Evolutionary conservation across 441 rosid species (phyloP).

Genomic region (Brassica balearica): DNA sequence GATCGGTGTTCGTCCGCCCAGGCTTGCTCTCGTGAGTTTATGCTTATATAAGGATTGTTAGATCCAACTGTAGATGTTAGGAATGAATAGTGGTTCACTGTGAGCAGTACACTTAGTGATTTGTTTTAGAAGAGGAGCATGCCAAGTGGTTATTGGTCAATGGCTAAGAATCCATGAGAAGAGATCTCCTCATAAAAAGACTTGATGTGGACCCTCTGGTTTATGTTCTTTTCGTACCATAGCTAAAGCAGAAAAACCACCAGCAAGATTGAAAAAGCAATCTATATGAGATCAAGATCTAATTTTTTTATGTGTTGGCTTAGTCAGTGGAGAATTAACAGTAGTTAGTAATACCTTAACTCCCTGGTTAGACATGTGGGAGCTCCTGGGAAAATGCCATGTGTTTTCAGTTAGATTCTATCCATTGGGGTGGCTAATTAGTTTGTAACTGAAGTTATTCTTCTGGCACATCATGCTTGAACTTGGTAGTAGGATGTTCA

Average conservation of each 20-base stretch:
- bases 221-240: conserved; percentile 17
- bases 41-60: conserved; percentile 13
- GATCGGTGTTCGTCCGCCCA: conserved; percentile 86
- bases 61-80: conserved; percentile 27
- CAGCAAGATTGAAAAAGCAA: conserved; percentile 21
- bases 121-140: conserved; percentile 27
- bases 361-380: conserved; percentile 13
- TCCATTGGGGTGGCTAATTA: not conserved
- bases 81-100: conserved; percentile 10
- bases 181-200: conserved; percentile 7
- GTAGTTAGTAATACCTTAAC: conserved; percentile 20
- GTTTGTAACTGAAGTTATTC: conserved; percentile 6
- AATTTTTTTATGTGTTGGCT: not conserved
- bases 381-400: conserved; percentile 11
- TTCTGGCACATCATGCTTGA: conserved; percentile 19
- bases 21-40: conserved; percentile 84
- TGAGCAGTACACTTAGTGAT: conserved; percentile 4
- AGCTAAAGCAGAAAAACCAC: conserved; percentile 27
- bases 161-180: conserved; percentile 20
- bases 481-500: conserved; percentile 16
- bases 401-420: conserved; percentile 29
- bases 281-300: conserved; percentile 5
- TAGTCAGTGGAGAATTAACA: conserved; percentile 11
- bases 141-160: conserved; percentile 7
- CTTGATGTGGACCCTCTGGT: conserved; percentile 39